These are phyloP conservation scores for Alnus glutinosa DNA, from an alignment of 306 rosid species.

Conservation along the genomic window DNA sequence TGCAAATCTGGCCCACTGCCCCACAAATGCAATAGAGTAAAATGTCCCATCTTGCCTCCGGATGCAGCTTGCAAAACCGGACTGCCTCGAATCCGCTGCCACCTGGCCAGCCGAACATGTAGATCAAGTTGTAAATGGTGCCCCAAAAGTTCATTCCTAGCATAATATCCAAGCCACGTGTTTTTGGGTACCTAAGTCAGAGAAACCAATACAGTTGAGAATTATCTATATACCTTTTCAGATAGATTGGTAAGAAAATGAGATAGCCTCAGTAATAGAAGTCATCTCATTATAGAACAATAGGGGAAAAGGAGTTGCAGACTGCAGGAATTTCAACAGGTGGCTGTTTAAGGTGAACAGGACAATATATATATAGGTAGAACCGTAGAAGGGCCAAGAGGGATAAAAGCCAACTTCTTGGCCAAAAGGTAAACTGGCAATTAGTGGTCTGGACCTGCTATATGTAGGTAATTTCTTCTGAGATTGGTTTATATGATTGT, in stretches of 20 bases:
- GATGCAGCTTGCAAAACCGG: constrained; percentile 77
- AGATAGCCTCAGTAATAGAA: background rate
- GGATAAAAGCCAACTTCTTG: constrained; percentile 10
- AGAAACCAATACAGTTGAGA: constrained; percentile 19
- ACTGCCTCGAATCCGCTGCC: constrained; percentile 81
- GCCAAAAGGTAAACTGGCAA: constrained; percentile 19
- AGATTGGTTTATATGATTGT: background rate
- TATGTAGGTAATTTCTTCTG: background rate
- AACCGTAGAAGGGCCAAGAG: constrained; percentile 9
- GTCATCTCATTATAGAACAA: background rate
- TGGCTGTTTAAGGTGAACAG: background rate
- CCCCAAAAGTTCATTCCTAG: constrained; percentile 99
- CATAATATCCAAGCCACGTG: constrained; percentile 97
- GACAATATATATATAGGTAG: background rate
- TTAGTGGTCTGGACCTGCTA: background rate
- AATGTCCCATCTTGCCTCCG: constrained; percentile 96
- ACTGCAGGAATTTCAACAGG: background rate
- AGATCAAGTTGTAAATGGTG: constrained; percentile 79
- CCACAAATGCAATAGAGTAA: constrained; percentile 87
- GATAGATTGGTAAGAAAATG: constrained; percentile 1
- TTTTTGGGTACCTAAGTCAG: constrained; percentile 77
- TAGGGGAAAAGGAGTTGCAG: background rate
- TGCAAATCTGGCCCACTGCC: constrained; percentile 96
- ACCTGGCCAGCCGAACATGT: constrained; percentile 88
- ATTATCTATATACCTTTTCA: background rate